Percentiles rank a stretch among this genome's conserved stretches.
Evolutionary conservation across 139 green algal genomes (phyloP).

Genomic region (Pseudopediastrum boryanum): DNA sequence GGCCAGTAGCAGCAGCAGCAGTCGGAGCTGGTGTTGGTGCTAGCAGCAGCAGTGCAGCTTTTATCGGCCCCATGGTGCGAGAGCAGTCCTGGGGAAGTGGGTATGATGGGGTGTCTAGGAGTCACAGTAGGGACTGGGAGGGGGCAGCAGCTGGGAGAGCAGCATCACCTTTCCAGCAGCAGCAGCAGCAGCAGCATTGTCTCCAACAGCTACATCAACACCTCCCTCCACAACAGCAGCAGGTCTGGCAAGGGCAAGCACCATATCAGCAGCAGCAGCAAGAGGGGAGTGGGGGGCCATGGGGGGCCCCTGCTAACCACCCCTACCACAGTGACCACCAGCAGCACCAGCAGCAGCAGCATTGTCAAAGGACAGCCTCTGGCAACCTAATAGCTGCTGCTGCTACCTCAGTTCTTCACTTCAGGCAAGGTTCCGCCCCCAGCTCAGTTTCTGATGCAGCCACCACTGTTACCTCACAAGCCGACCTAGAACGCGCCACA

Average conservation of each 20-base stretch:
- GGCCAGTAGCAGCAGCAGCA: conserved; percentile 3
- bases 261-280: not conserved
- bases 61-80: not conserved
- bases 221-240: not conserved
- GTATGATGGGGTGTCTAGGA: no score
- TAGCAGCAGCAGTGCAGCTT: conserved; percentile 2
- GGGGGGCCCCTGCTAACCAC: no score
- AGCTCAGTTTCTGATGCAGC: not conserved
- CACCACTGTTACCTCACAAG: not conserved
- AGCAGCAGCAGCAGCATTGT: not conserved
- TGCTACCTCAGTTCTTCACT: not conserved
- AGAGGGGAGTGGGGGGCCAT: no score
- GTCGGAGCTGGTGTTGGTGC: no score
- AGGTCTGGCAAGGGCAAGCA: not conserved
- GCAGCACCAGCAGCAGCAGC: not conserved
- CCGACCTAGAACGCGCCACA: not conserved
- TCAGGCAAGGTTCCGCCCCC: not conserved
- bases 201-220: not conserved
- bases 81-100: no score
- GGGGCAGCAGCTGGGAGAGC: not conserved
- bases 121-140: no score
- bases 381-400: not conserved
- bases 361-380: not conserved
- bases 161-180: not conserved
- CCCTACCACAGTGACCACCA: not conserved